Evolutionary conservation across 2,329 filamentous ascomycete genomes (phyloP), one percentile per base, ranked within the genome.

Genomic region (Botryotinia convoluta): DNA sequence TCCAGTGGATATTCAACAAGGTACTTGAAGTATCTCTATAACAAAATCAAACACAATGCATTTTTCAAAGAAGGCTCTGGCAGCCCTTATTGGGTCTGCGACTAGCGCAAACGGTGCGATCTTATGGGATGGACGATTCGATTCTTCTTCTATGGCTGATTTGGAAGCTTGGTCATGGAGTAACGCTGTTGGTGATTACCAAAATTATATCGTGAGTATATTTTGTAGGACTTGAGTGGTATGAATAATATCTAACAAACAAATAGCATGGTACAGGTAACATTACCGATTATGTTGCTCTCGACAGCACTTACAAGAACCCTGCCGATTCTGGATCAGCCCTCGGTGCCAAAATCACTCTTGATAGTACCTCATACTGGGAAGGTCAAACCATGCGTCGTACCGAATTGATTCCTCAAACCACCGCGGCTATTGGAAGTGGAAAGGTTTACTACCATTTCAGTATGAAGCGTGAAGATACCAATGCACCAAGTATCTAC

Each of bases 361-460:
- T 93, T 68, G 84, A 86, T 78, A 81, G 82, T 78, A 90, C 87
- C 1, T 86, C 91, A 1, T 92, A 88, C 81, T 93, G 91, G 91
- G 90, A 93, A 81, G 89, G 88, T 35, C 90, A 92, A 80, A 88
- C 82, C 65, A 93, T 93, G 91, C 89, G 90, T 80, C 87, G 91
- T 69, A 93, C 90, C 0, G 92, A 93, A 83, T 84, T 93, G 74
- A 93, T 94, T 76, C 91, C 91, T 14, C 89, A 92, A 82, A 92
- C 90, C 0, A 87, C 82, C 2, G 88, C 88, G 0, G 85, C 89
- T 74, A 91, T 93, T 81, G 90, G 89, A 77, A 79, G 82, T n/a
- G 91, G 91, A 61, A 90, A 87, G 68, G 87, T 92, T 48, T 92
- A 86, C 83, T 93, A 93, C 82, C 91, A 93, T 82, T 93, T 93